These are phyloP conservation scores for Fusarium continuum DNA, from an alignment of 2,329 filamentous ascomycete genomes.

Conservation along the genomic window DNA sequence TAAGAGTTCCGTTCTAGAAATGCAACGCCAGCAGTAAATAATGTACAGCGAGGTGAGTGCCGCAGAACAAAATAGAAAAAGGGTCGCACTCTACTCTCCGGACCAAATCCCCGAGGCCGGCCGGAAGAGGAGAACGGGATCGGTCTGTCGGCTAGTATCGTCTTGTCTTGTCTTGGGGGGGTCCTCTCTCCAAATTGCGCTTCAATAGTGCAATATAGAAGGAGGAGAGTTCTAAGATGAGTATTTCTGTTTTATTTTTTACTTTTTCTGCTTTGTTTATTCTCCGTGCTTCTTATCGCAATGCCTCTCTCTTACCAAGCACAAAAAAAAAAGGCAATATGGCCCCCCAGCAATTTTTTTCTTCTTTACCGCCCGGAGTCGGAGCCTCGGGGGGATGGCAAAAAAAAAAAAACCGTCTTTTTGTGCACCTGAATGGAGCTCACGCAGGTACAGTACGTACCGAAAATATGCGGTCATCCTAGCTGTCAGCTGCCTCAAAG, in stretches of 20 bases:
- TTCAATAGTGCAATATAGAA: slow-evolving; percentile 1
- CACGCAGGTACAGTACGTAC: slow-evolving; percentile 15
- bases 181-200: background rate
- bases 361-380: slow-evolving; percentile 26
- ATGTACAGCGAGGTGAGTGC: slow-evolving; percentile 1
- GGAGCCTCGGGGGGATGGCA: slow-evolving; percentile 37
- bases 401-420: slow-evolving; percentile 22
- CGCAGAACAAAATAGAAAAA: slow-evolving; percentile 14
- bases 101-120: slow-evolving; percentile 37
- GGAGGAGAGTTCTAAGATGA: background rate
- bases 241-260: background rate
- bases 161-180: slow-evolving; percentile 14
- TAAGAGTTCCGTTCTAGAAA: slow-evolving; percentile 8
- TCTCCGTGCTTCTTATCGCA: background rate
- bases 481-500: slow-evolving; percentile 14
- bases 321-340: slow-evolving; percentile 13
- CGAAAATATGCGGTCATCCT: slow-evolving; percentile 21
- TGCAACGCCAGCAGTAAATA: background rate
- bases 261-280: background rate
- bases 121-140: slow-evolving; percentile 20
- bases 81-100: slow-evolving; percentile 1
- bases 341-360: slow-evolving; percentile 23
- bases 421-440: background rate
- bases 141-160: slow-evolving; percentile 42
- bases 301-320: slow-evolving; percentile 8